Evolutionary conservation across 768 basidiomycete genomes (phyloP).

Genomic region (Termitomyces sp.): DNA sequence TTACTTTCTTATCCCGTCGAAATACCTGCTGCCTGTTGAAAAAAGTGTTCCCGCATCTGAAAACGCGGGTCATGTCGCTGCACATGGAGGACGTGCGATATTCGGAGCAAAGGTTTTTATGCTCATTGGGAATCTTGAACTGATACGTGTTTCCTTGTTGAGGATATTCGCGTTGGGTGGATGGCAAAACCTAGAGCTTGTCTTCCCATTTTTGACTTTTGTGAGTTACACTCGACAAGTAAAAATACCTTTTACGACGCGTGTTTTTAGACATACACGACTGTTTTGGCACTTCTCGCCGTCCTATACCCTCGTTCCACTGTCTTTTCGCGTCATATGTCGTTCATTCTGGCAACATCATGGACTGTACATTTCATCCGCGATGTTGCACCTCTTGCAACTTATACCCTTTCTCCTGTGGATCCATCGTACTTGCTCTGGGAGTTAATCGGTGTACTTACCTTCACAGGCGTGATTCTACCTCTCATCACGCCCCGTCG

Average conservation of each 20-base stretch:
- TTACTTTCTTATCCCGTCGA: neutral
- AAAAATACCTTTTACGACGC: neutral
- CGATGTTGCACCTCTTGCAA: constrained; percentile 53
- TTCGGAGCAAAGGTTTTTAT: constrained; percentile 5
- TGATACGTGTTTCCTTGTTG: constrained; percentile 7
- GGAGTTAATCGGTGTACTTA: constrained; percentile 41
- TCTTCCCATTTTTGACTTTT: neutral
- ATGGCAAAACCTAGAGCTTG: neutral
- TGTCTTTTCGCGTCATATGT: constrained; percentile 1
- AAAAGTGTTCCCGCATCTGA: neutral
- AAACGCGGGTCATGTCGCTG: neutral
- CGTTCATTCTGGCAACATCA: neutral
- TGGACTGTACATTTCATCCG: constrained; percentile 42
- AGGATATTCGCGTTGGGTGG: neutral
- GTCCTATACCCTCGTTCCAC: constrained; percentile 2
- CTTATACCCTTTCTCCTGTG: constrained; percentile 38
- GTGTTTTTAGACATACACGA: constrained; percentile 2
- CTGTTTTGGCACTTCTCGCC: constrained; percentile 1
- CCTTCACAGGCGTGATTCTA: constrained; percentile 34
- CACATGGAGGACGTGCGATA: constrained; percentile 11
- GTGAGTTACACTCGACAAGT: neutral
- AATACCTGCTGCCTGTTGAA: neutral
- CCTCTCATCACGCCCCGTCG: constrained; percentile 50
- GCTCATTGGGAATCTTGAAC: constrained; percentile 9
- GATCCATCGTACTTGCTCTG: constrained; percentile 48